A percentile compares a stretch with the other conserved stretches of the same genome.
Conservation (phyloP, 2,329 filamentous ascomycete species). For the Trichoderma gracile region DNA sequence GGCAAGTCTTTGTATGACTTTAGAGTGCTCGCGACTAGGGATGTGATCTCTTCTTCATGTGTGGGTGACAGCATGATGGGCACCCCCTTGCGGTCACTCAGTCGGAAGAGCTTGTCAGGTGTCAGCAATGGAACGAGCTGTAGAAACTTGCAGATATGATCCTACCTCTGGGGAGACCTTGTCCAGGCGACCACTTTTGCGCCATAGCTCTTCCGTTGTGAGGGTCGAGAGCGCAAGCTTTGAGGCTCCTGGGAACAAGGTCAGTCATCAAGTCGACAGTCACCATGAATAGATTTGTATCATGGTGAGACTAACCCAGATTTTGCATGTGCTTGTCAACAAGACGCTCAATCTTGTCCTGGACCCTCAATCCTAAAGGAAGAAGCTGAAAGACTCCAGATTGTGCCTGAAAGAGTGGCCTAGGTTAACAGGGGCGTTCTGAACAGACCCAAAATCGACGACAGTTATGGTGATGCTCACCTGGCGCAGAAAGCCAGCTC, state of each 20-base stretch:
- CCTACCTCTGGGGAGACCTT: slow-evolving; percentile 69
- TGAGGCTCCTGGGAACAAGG: slow-evolving; percentile 62
- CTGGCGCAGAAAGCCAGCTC: slow-evolving; percentile 73
- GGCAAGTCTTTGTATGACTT: slow-evolving; percentile 86
- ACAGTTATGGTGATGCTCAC: slow-evolving; percentile 42
- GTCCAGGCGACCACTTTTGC: slow-evolving; percentile 76
- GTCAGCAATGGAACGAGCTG: slow-evolving; percentile 29
- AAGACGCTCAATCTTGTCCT: slow-evolving; percentile 80
- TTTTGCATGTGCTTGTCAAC: slow-evolving; percentile 87
- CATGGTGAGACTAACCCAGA: slow-evolving; percentile 54
- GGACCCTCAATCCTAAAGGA: slow-evolving; percentile 81
- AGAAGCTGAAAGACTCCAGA: slow-evolving; percentile 91
- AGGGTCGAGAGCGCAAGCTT: slow-evolving; percentile 81
- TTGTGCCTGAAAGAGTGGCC: slow-evolving; percentile 59
- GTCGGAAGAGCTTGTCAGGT: slow-evolving; percentile 66
- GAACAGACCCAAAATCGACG: not conserved
- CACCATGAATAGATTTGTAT: not conserved
- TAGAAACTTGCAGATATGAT: no score
- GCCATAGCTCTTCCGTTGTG: slow-evolving; percentile 82
- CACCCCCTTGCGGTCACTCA: slow-evolving; percentile 75
- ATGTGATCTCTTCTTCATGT: slow-evolving; percentile 95
- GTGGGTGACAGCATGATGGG: slow-evolving; percentile 83
- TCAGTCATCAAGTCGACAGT: not conserved
- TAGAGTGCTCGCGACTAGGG: slow-evolving; percentile 69
- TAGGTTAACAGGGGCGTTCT: not conserved